phyloP scores from a whole-genome alignment of 2,329 filamentous ascomycete species.

The Aspergillus luchuensis region DNA sequence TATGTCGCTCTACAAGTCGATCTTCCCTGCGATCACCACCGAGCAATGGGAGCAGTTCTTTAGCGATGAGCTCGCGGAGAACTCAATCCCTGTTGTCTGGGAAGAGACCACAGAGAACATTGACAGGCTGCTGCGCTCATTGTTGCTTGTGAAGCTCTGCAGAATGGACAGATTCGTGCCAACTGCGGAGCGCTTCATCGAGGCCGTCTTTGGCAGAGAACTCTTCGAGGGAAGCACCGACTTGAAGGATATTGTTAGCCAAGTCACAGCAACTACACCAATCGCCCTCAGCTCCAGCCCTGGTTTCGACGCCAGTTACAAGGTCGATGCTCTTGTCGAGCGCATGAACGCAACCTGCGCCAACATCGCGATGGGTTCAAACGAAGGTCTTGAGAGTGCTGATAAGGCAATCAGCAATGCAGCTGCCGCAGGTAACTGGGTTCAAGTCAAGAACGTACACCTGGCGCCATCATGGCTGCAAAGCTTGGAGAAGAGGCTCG shows the following conservation, averaged over 20 bases:
- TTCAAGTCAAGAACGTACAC: conserved; percentile 98
- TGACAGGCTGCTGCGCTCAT: conserved; percentile 77
- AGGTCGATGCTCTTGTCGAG: conserved; percentile 93
- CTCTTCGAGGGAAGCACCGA: conserved; percentile 85
- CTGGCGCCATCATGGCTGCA: conserved; percentile 94
- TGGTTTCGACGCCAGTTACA: conserved; percentile 98
- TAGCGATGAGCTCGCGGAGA: conserved; percentile 81
- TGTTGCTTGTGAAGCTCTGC: conserved; percentile 91
- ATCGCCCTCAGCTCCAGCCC: conserved; percentile 92
- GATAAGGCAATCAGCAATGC: conserved; percentile 95
- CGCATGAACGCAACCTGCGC: conserved; percentile 79
- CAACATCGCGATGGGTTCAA: conserved; percentile 98
- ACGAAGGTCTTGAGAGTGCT: conserved; percentile 86
- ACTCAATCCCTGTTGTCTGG: conserved; percentile 76
- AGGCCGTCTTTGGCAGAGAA: conserved; percentile 77
- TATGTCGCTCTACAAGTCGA: conserved; percentile 72
- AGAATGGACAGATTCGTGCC: conserved; percentile 94
- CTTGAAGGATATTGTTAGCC: conserved; percentile 77
- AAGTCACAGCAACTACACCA: conserved; percentile 80
- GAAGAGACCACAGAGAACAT: conserved; percentile 63
- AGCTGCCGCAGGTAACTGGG: conserved; percentile 90
- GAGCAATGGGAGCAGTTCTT: conserved; percentile 81
- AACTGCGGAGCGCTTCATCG: conserved; percentile 85
- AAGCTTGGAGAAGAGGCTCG: conserved; percentile 94
- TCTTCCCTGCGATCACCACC: conserved; percentile 63